Evolutionary conservation across 2,329 filamentous ascomycete species (phyloP).

Genomic region (Rugonectria rugulosa): DNA sequence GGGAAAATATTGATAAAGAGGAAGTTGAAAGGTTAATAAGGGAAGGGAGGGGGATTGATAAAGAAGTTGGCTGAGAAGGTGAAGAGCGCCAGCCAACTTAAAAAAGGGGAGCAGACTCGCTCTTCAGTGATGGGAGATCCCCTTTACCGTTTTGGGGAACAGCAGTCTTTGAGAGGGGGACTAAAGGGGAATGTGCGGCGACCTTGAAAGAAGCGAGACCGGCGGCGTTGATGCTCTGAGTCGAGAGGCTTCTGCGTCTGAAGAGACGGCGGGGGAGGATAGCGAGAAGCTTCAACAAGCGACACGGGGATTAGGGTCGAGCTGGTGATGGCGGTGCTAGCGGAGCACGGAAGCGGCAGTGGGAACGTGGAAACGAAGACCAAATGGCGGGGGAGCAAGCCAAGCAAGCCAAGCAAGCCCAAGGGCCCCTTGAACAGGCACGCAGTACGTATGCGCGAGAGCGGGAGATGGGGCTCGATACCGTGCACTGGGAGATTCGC

Average conservation of each 20-base stretch:
- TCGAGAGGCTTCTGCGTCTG: constrained; percentile 16
- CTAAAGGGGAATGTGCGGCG: constrained; percentile 28
- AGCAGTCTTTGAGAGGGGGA: constrained; percentile 14
- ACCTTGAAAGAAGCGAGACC: constrained; percentile 31
- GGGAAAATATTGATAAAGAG: not conserved
- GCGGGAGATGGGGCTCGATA: constrained; percentile 24
- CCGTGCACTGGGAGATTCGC: constrained; percentile 24
- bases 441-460: constrained; percentile 21
- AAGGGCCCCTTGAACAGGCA: constrained; percentile 14
- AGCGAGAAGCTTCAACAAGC: constrained; percentile 8
- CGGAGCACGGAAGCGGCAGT: constrained; percentile 23
- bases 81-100: constrained; percentile 38
- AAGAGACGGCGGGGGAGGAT: not conserved
- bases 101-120: constrained; percentile 35
- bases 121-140: constrained; percentile 36
- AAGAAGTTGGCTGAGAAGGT: constrained; percentile 26
- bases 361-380: constrained; percentile 9
- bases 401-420: not conserved
- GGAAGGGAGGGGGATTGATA: constrained; percentile 32
- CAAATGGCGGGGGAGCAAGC: not conserved
- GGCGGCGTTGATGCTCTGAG: constrained; percentile 17
- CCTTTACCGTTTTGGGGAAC: constrained; percentile 39
- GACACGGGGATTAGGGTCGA: constrained; percentile 16
- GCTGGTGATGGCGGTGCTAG: constrained; percentile 12
- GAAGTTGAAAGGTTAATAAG: constrained; percentile 17